Conservation (phyloP, 305 asterid species). For the Fraxinus dipetala region DNA sequence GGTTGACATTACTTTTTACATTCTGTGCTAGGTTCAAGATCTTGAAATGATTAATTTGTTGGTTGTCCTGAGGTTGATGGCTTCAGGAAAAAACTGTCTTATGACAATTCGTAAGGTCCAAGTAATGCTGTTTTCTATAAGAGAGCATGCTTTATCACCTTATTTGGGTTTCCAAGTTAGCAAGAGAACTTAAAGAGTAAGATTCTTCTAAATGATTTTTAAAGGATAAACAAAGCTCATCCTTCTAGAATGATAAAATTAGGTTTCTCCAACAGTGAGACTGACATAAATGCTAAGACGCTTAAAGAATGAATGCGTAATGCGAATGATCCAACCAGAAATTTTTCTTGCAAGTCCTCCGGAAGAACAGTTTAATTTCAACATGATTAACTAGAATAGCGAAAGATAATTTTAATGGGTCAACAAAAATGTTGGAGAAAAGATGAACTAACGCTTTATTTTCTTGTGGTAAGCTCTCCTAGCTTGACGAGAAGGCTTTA, state of each 20-base stretch:
- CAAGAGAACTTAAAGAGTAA: background rate
- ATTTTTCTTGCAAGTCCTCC: background rate
- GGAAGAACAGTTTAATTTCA: background rate
- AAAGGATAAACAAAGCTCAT: background rate
- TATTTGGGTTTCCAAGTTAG: background rate
- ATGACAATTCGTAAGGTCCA: background rate
- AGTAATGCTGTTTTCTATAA: background rate
- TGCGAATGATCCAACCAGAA: slow-evolving; percentile 8
- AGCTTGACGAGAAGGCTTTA: slow-evolving; percentile 52
- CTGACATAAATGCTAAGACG: slow-evolving; percentile 6
- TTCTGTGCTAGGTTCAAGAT: background rate
- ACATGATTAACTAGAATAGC: background rate
- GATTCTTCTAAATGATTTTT: background rate
- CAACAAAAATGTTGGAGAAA: background rate
- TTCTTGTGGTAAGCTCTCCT: slow-evolving; percentile 48
- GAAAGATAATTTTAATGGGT: background rate
- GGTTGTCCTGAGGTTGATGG: background rate
- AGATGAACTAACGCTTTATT: slow-evolving; percentile 54
- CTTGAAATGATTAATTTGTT: background rate
- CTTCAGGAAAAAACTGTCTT: background rate
- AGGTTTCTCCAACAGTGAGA: background rate
- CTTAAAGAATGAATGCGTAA: background rate
- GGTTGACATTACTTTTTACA: background rate
- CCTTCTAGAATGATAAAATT: slow-evolving; percentile 3
- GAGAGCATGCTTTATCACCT: background rate